A percentile compares a stretch with the other conserved stretches of the same genome.
Conservation (phyloP, 2,329 filamentous ascomycete species). For the Colletotrichum theobromicola region DNA sequence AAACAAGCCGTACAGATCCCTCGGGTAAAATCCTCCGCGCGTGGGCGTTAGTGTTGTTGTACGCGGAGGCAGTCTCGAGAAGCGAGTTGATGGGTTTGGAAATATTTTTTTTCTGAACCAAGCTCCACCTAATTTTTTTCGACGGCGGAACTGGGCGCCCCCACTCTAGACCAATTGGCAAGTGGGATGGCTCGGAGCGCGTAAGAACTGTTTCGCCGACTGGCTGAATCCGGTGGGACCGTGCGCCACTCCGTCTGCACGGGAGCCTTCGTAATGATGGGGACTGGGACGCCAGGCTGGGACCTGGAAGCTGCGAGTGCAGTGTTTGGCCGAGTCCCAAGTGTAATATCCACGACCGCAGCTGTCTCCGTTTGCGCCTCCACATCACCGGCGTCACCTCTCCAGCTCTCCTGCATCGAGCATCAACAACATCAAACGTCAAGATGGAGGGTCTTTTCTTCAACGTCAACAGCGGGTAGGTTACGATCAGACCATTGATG, state of each 20-base stretch:
- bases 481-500: constrained; percentile 1
- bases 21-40: constrained; percentile 35
- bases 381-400: constrained; percentile 17
- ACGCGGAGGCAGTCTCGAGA: constrained; percentile 35
- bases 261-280: constrained; percentile 3
- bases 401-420: neutral
- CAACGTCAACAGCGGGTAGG: constrained; percentile 91
- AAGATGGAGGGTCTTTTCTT: constrained; percentile 91
- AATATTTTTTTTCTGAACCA: constrained; percentile 44
- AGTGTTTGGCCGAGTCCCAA: neutral
- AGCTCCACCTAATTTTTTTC: constrained; percentile 47
- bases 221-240: neutral
- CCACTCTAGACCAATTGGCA: constrained; percentile 20
- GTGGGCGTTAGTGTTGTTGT: constrained; percentile 39
- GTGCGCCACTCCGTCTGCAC: neutral
- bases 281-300: constrained; percentile 1
- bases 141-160: constrained; percentile 21
- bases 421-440: neutral
- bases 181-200: constrained; percentile 19
- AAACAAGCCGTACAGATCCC: constrained; percentile 20
- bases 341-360: constrained; percentile 11
- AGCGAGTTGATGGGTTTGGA: constrained; percentile 33
- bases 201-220: constrained; percentile 19
- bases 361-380: constrained; percentile 17
- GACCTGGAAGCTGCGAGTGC: constrained; percentile 13